These are phyloP conservation scores for Beauveria bassiana DNA, from an alignment of 2,329 filamentous ascomycete genomes.

Conservation along the genomic window DNA sequence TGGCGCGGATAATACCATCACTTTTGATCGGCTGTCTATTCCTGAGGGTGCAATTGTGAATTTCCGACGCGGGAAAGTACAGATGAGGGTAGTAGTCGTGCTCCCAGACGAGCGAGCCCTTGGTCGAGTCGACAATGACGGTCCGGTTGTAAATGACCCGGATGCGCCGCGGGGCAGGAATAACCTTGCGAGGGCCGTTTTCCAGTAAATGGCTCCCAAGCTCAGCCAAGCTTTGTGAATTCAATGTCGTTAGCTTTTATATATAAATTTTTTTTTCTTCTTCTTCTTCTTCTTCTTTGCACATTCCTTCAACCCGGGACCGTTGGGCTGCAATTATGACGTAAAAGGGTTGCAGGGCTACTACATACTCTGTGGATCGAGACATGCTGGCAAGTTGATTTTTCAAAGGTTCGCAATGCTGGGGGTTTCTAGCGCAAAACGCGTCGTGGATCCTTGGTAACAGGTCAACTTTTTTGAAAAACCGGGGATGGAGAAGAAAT, in stretches of 20 bases:
- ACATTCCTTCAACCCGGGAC: neutral
- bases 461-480: neutral
- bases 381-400: neutral
- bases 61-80: constrained; percentile 28
- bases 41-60: constrained; percentile 21
- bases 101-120: constrained; percentile 34
- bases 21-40: constrained; percentile 21
- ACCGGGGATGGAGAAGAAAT: neutral
- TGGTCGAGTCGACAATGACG: constrained; percentile 29
- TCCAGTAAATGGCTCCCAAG: constrained; percentile 20
- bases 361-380: constrained; percentile 3
- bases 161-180: constrained; percentile 21
- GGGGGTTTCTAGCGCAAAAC: neutral
- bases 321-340: neutral
- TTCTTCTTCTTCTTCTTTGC: too few relatives aligned
- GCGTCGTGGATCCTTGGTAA: neutral
- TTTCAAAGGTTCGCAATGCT: neutral
- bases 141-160: constrained; percentile 26
- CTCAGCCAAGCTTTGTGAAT: constrained; percentile 20
- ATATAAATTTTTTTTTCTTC: too few relatives aligned
- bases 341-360: neutral
- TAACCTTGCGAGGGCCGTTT: constrained; percentile 20
- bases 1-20: constrained; percentile 19
- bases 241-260: neutral
- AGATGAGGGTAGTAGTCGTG: constrained; percentile 41